Evolutionary conservation across 139 green algal species (phyloP).

Genomic region (Bryopsis sp.): DNA sequence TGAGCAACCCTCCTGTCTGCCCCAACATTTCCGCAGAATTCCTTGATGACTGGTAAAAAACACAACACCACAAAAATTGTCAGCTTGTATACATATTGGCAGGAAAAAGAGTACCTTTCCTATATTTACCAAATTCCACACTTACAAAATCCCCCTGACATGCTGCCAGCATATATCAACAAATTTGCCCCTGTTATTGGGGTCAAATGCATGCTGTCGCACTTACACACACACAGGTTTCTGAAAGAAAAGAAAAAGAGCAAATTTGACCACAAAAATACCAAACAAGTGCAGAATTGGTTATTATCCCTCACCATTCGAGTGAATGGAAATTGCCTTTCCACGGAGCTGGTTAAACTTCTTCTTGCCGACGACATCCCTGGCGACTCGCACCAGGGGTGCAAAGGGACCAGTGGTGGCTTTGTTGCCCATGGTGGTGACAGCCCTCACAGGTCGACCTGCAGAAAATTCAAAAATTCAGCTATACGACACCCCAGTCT

Average conservation of each 20-base stretch:
- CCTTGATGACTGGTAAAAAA: conserved; percentile 83
- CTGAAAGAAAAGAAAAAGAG: too few species aligned
- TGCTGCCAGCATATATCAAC: too few species aligned
- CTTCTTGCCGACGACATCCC: conserved; percentile 82
- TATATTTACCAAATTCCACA: too few species aligned
- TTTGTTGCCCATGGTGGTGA: conserved; percentile 72
- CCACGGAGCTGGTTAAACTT: conserved; percentile 94
- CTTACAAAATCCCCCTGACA: too few species aligned
- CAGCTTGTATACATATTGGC: neutral
- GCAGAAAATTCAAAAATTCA: too few species aligned
- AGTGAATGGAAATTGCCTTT: conserved; percentile 96
- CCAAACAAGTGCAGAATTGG: too few species aligned
- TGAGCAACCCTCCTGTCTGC: conserved; percentile 87
- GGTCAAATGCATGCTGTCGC: too few species aligned
- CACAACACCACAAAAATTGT: neutral
- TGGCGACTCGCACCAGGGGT: conserved; percentile 70
- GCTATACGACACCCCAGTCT: too few species aligned
- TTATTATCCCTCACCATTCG: conserved; percentile 61
- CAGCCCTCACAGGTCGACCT: conserved; percentile 7
- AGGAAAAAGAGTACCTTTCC: too few species aligned
- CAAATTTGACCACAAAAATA: too few species aligned
- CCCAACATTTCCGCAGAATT: conserved; percentile 89
- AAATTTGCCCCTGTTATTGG: too few species aligned
- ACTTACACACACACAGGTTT: too few species aligned
- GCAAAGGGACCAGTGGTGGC: conserved; percentile 72